Conservation (phyloP, 306 rosid genomes). For the Cucurbita pepo region DNA sequence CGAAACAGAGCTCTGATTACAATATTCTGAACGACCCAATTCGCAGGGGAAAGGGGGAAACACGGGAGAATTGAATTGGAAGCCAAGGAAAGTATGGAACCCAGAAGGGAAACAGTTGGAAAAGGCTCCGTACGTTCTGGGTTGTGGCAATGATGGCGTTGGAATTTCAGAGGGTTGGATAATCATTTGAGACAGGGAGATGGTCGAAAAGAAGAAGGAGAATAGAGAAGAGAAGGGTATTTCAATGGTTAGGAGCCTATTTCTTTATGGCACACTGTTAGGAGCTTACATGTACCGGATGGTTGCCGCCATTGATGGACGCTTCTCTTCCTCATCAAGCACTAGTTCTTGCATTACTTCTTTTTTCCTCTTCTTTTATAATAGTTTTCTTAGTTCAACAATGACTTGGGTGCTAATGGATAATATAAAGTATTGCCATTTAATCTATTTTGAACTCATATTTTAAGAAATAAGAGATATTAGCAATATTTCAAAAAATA, state of each 20-base stretch:
- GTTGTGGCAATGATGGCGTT: background rate
- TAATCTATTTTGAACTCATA: no score
- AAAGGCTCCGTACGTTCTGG: background rate
- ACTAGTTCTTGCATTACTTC: background rate
- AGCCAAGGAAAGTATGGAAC: background rate
- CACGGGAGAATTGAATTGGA: background rate
- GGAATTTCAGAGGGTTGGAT: background rate
- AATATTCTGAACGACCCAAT: background rate
- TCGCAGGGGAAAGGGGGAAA: background rate
- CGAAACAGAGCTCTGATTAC: background rate
- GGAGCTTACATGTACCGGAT: conserved; percentile 1
- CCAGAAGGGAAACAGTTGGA: background rate
- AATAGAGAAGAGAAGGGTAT: background rate
- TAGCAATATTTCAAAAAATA: no score
- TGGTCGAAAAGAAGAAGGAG: background rate
- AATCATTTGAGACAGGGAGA: background rate
- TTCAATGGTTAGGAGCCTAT: background rate
- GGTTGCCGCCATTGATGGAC: background rate
- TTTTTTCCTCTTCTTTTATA: background rate
- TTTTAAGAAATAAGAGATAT: no score
- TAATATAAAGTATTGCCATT: no score
- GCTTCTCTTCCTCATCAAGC: background rate
- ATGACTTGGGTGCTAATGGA: no score
- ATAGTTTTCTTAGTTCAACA: no score
- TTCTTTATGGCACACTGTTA: background rate